Conservation (phyloP, 2,329 filamentous ascomycete genomes). For the Escovopsis weberi region DNA sequence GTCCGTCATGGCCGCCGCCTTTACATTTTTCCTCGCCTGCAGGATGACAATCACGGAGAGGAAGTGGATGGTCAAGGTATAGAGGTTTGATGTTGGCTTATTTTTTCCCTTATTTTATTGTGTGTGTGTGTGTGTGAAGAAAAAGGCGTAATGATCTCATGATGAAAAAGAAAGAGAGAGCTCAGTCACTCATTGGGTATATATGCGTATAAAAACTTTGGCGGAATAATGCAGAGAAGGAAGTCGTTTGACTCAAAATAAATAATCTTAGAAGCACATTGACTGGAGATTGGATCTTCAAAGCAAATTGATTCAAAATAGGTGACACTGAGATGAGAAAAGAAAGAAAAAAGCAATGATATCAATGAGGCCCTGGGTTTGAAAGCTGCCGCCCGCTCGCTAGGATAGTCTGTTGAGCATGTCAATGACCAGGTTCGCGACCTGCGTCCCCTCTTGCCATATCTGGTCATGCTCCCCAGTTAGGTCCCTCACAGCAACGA, state of each 20-base stretch:
- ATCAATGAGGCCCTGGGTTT: too few species aligned
- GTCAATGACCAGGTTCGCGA: conserved; percentile 32
- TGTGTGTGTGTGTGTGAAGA: too few species aligned
- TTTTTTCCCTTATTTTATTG: too few species aligned
- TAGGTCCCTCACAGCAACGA: conserved; percentile 26
- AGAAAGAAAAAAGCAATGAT: conserved; percentile 7
- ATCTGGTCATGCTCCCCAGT: conserved; percentile 48
- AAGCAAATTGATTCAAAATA: neutral
- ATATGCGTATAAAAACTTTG: neutral
- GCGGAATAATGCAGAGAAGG: neutral
- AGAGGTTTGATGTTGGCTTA: conserved; percentile 1
- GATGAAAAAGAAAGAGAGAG: too few species aligned
- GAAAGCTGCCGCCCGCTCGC: too few species aligned
- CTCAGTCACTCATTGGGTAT: neutral
- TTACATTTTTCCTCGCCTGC: conserved; percentile 17
- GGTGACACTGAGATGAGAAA: neutral
- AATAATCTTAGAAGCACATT: too few species aligned
- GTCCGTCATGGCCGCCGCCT: conserved; percentile 21
- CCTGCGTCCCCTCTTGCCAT: conserved; percentile 43
- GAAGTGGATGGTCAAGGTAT: conserved; percentile 21
- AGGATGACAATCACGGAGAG: conserved; percentile 22
- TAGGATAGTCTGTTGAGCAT: too few species aligned
- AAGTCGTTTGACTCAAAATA: neutral
- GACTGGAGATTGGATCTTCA: neutral
- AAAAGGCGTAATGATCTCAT: too few species aligned